phyloP scores from a whole-genome alignment of 2,329 filamentous ascomycete genomes.

The Trichoderma sp. region DNA sequence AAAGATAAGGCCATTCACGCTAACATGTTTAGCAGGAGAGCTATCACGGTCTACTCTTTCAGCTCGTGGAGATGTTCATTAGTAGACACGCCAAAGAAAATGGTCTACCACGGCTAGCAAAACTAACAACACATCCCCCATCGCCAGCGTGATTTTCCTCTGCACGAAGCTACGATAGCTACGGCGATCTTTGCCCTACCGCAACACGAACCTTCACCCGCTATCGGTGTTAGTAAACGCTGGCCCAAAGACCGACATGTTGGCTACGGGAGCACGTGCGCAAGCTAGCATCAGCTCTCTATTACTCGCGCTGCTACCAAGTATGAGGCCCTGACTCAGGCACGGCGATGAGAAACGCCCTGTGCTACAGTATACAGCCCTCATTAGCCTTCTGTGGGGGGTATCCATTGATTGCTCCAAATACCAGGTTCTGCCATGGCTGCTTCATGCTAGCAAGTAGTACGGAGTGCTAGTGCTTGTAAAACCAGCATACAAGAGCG shows the following conservation, averaged over 20 bases:
- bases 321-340: background rate
- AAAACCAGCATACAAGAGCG: background rate
- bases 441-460: constrained; percentile 4
- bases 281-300: background rate
- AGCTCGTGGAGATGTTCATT: background rate
- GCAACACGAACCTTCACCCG: background rate
- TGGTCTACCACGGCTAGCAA: background rate
- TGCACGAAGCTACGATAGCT: constrained; percentile 6
- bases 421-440: background rate
- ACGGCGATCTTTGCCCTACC: constrained; percentile 1
- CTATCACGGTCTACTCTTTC: background rate
- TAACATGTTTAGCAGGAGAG: background rate
- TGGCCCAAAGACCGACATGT: background rate
- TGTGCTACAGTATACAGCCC: background rate
- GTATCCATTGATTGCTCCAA: constrained; percentile 3
- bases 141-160: constrained; percentile 2
- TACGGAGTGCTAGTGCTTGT: background rate
- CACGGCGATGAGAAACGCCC: background rate
- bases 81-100: background rate
- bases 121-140: constrained; percentile 8
- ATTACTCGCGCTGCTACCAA: background rate
- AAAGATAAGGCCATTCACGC: background rate
- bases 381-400: constrained; percentile 10
- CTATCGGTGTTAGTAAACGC: constrained; percentile 3
- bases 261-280: background rate